These are phyloP conservation scores for Xanthoconium stramineum DNA, from an alignment of 768 basidiomycete species.

Conservation along the genomic window DNA sequence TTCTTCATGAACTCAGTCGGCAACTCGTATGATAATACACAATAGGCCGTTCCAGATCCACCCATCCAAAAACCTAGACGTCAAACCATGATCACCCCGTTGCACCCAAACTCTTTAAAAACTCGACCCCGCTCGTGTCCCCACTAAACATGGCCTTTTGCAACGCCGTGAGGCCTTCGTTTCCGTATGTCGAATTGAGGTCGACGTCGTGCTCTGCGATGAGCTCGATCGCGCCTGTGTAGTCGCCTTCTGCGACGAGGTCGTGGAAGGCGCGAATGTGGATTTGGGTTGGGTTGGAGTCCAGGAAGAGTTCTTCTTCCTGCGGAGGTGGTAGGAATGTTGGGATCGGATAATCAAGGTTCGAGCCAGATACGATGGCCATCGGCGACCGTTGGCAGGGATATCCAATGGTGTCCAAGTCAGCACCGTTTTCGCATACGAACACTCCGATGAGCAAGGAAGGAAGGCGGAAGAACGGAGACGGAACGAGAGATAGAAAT, in stretches of 20 bases:
- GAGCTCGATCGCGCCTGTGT: slow-evolving; percentile 14
- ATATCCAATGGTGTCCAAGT: background rate
- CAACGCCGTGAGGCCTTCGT: slow-evolving; percentile 18
- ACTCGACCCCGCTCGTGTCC: slow-evolving; percentile 17
- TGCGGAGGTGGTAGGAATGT: background rate
- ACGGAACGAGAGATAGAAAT: background rate
- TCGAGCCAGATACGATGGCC: background rate
- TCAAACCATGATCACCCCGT: background rate
- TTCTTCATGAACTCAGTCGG: no score
- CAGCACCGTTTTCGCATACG: background rate
- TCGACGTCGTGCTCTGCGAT: slow-evolving; percentile 20
- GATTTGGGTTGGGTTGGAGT: slow-evolving; percentile 14
- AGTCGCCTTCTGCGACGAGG: slow-evolving; percentile 23
- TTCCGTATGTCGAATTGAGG: slow-evolving; percentile 20
- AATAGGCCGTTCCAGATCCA: no score
- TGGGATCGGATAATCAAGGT: background rate
- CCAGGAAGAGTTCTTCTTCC: slow-evolving; percentile 25
- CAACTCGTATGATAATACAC: no score
- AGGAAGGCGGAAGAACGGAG: background rate
- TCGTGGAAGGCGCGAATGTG: slow-evolving; percentile 25
- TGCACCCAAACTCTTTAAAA: slow-evolving; percentile 21
- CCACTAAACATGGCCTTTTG: slow-evolving; percentile 23
- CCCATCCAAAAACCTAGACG: no score
- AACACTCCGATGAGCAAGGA: background rate
- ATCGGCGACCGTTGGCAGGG: background rate